Percentiles rank a stretch among this genome's conserved stretches.
Conservation (phyloP, 768 basidiomycete species). For the Boletus speciosus region DNA sequence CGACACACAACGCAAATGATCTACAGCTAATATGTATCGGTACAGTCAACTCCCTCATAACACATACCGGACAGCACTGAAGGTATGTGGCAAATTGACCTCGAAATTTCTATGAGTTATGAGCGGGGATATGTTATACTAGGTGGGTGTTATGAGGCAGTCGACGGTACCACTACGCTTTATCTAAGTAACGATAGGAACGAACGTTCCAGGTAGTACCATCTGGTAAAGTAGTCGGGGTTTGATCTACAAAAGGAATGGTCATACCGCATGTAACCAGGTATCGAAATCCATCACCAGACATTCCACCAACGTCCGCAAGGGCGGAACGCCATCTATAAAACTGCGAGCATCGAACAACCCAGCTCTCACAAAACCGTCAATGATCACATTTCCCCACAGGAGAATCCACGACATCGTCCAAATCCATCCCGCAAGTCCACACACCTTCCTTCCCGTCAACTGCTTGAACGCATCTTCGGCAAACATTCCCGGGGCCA, state of each 20-base stretch:
- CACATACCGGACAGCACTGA: too few species aligned
- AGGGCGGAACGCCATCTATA: neutral
- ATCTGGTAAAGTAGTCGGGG: neutral
- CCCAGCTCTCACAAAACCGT: conserved; percentile 17
- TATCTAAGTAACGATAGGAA: neutral
- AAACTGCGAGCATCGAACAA: neutral
- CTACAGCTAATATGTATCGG: too few species aligned
- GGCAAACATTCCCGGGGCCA: conserved; percentile 46
- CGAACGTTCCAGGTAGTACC: neutral
- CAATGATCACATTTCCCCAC: conserved; percentile 24
- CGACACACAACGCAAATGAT: too few species aligned
- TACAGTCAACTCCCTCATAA: too few species aligned
- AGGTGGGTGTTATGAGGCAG: too few species aligned
- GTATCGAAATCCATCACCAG: neutral
- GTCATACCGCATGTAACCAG: neutral
- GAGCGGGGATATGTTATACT: too few species aligned
- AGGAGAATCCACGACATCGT: conserved; percentile 25
- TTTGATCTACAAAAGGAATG: neutral
- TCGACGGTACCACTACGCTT: too few species aligned
- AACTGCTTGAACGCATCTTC: conserved; percentile 33
- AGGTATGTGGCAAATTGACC: too few species aligned
- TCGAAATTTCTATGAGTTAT: too few species aligned
- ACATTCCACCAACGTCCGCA: neutral
- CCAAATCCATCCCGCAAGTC: conserved; percentile 35
- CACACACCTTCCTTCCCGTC: conserved; percentile 29